Percentiles rank a stretch among this genome's conserved stretches.
Evolutionary conservation across 345 rosid species (phyloP).

Genomic region (Boechera retrofracta): DNA sequence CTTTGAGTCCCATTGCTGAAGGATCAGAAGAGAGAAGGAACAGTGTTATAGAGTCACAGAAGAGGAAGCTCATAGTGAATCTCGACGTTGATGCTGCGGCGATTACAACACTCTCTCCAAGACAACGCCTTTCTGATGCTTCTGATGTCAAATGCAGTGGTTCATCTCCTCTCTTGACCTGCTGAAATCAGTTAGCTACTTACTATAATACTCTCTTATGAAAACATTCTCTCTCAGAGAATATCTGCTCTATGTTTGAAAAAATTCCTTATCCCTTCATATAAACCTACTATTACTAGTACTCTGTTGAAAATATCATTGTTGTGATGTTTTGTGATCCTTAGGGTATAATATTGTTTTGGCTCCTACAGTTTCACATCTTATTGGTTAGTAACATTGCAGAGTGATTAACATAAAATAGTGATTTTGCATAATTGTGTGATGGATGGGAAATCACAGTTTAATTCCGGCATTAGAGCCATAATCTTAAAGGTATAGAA

Average conservation of each 20-base stretch:
- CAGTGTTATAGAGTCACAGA: constrained; percentile 59
- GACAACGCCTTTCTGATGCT: constrained; percentile 86
- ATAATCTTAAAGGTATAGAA: background rate
- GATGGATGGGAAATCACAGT: background rate
- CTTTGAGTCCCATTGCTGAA: constrained; percentile 81
- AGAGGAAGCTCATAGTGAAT: constrained; percentile 79
- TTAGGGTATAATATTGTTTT: constrained; percentile 24
- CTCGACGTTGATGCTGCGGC: constrained; percentile 78
- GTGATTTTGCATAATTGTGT: background rate
- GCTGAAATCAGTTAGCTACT: constrained; percentile 45
- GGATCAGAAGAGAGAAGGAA: constrained; percentile 66
- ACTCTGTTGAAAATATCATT: constrained; percentile 22
- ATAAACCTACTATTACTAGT: background rate
- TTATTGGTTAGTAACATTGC: background rate
- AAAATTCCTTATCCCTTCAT: constrained; percentile 1
- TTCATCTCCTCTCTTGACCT: constrained; percentile 84
- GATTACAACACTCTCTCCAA: constrained; percentile 69
- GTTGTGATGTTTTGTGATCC: constrained; percentile 32
- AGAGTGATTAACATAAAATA: background rate
- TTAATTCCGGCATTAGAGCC: background rate
- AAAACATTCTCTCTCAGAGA: constrained; percentile 32
- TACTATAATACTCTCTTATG: constrained; percentile 9
- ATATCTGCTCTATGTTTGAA: constrained; percentile 6
- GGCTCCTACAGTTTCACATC: constrained; percentile 5
- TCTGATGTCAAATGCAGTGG: constrained; percentile 90